phyloP scores from a whole-genome alignment of 805 yeast species.

The Schwanniomyces vanrijiae region DNA sequence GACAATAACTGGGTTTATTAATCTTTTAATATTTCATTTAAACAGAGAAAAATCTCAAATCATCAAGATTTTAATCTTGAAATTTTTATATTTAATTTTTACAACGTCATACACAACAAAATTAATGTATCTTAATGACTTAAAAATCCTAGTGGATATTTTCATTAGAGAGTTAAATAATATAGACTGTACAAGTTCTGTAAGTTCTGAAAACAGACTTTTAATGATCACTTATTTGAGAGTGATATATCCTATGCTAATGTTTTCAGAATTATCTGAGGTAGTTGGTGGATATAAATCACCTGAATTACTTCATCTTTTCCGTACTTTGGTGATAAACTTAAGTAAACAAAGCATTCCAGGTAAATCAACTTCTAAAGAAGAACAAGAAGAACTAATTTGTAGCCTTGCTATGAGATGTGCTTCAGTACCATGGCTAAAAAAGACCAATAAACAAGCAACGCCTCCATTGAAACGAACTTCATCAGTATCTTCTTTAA shows the following conservation, averaged over 20 bases:
- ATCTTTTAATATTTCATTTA: slow-evolving; percentile 59
- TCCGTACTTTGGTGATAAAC: slow-evolving; percentile 46
- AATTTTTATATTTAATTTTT: slow-evolving; percentile 72
- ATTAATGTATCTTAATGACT: slow-evolving; percentile 77
- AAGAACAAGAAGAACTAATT: slow-evolving; percentile 20
- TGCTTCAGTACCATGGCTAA: slow-evolving; percentile 34
- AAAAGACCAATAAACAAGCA: slow-evolving; percentile 1
- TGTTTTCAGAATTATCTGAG: slow-evolving; percentile 58
- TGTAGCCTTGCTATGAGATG: slow-evolving; percentile 35
- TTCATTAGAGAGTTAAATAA: slow-evolving; percentile 76
- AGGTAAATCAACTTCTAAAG: background rate
- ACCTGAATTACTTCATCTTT: slow-evolving; percentile 49
- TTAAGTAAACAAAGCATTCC: slow-evolving; percentile 5
- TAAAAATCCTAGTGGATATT: slow-evolving; percentile 81
- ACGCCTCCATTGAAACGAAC: background rate
- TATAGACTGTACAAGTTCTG: slow-evolving; percentile 57
- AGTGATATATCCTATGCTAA: slow-evolving; percentile 69
- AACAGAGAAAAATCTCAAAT: slow-evolving; percentile 75
- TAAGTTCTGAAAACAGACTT: slow-evolving; percentile 56
- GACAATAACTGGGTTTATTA: slow-evolving; percentile 62
- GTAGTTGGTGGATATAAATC: slow-evolving; percentile 56
- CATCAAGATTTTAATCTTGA: slow-evolving; percentile 74
- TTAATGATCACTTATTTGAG: slow-evolving; percentile 54
- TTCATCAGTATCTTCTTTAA: background rate
- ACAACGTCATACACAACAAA: slow-evolving; percentile 64